Percentiles rank a stretch among this genome's conserved stretches.
Evolutionary conservation across 2,329 filamentous ascomycete genomes (phyloP).

Genomic region (Seiridium unicorne): DNA sequence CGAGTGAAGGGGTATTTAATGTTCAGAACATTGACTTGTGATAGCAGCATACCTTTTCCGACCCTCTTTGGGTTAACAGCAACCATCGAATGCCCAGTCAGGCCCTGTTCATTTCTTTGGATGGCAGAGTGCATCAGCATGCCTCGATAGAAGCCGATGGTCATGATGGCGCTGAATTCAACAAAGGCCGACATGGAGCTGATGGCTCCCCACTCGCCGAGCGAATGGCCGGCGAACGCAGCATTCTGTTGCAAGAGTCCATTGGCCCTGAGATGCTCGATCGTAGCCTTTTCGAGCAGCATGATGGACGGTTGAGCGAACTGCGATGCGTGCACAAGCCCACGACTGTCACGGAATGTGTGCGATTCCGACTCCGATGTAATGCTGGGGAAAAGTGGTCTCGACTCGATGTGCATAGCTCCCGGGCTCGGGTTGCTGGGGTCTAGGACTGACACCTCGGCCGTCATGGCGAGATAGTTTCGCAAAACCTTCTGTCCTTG

Average conservation of each 20-base stretch:
- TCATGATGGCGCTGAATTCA: slow-evolving; percentile 51
- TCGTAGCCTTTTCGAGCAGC: slow-evolving; percentile 98
- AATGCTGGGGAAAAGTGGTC: slow-evolving; percentile 73
- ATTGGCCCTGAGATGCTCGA: slow-evolving; percentile 98
- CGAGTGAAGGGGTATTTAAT: too few species aligned
- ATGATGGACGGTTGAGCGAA: slow-evolving; percentile 98
- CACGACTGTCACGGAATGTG: slow-evolving; percentile 92
- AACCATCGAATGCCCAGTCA: slow-evolving; percentile 96
- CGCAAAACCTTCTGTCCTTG: background rate
- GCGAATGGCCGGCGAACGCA: slow-evolving; percentile 95
- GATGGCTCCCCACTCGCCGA: slow-evolving; percentile 96
- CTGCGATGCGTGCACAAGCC: slow-evolving; percentile 91
- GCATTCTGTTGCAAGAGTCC: slow-evolving; percentile 93
- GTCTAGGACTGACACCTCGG: background rate
- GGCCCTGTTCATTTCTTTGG: slow-evolving; percentile 61
- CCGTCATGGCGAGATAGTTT: background rate
- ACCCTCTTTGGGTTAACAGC: slow-evolving; percentile 98
- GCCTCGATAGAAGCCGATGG: too few species aligned
- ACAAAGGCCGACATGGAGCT: slow-evolving; percentile 99
- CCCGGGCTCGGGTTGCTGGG: background rate
- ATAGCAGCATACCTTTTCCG: slow-evolving; percentile 52
- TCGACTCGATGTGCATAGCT: background rate
- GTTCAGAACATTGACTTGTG: too few species aligned
- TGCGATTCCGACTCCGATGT: slow-evolving; percentile 89
- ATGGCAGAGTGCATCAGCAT: too few species aligned